These are phyloP conservation scores for Fraxinus quadrangulata DNA, from an alignment of 257 asterid genomes.

Conservation along the genomic window DNA sequence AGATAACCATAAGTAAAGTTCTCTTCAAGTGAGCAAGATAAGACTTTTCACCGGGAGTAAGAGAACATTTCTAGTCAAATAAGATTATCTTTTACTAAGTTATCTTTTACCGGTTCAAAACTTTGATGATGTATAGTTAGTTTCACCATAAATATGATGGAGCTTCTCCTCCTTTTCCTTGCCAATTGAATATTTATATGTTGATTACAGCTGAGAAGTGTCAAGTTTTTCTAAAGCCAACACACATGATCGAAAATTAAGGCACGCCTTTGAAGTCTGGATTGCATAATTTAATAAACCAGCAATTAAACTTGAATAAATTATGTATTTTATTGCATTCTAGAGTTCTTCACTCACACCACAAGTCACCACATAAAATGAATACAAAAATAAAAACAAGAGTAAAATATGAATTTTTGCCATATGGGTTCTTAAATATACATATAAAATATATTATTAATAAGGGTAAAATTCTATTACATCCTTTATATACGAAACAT, in stretches of 20 bases:
- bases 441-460: too few species aligned
- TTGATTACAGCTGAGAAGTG: slow-evolving; percentile 18
- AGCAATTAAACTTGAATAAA: slow-evolving; percentile 4
- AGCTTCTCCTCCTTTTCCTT: slow-evolving; percentile 1
- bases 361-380: slow-evolving; percentile 24
- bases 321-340: background rate
- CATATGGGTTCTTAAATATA: too few species aligned
- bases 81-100: background rate
- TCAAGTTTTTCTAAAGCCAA: slow-evolving; percentile 20
- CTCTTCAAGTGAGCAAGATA: too few species aligned
- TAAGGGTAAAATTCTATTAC: too few species aligned
- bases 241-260: slow-evolving; percentile 14
- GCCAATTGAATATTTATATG: background rate
- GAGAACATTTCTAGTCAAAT: background rate
- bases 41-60: too few species aligned
- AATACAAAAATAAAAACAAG: background rate
- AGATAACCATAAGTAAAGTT: too few species aligned
- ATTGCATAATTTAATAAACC: background rate
- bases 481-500: too few species aligned
- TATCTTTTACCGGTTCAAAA: background rate
- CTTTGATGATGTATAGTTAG: background rate
- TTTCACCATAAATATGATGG: background rate
- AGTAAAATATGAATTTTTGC: too few species aligned
- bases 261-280: slow-evolving; percentile 15
- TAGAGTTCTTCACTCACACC: slow-evolving; percentile 24